These are phyloP conservation scores for Apiotrichum akiyoshidainum DNA, from an alignment of 1,284 basidiomycete species.

Conservation along the genomic window DNA sequence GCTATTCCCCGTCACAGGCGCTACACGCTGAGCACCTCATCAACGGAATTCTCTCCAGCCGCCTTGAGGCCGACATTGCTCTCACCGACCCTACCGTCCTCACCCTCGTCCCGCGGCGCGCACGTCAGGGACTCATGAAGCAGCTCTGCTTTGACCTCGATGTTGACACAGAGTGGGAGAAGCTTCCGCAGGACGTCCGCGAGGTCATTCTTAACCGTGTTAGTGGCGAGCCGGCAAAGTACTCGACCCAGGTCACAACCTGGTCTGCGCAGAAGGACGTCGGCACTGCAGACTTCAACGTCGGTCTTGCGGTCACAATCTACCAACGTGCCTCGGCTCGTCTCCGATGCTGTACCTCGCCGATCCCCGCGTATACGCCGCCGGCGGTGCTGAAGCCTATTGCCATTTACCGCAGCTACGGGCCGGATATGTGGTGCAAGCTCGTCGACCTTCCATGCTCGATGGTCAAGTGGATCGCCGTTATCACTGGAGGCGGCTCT, in stretches of 20 bases:
- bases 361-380: not conserved
- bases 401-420: not conserved
- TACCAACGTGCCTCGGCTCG: not conserved
- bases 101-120: not conserved
- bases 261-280: conserved; percentile 5
- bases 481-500: conserved; percentile 7
- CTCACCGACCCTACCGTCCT: not conserved
- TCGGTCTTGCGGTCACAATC: conserved; percentile 2
- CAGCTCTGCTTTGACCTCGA: conserved; percentile 10
- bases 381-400: conserved; percentile 4
- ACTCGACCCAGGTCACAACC: not conserved
- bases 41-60: not conserved
- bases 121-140: conserved; percentile 7
- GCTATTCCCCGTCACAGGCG: conserved; percentile 9
- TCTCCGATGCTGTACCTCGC: not conserved
- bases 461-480: conserved; percentile 15
- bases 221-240: conserved; percentile 1
- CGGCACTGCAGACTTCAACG: conserved; percentile 6
- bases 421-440: not conserved
- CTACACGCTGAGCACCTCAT: conserved; percentile 6
- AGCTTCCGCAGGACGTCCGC: conserved; percentile 5
- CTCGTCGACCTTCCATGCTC: not conserved
- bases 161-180: conserved; percentile 13
- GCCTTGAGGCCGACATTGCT: conserved; percentile 7
- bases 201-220: conserved; percentile 9